A percentile compares a stretch with the other conserved stretches of the same genome.
Evolutionary conservation across 2,329 filamentous ascomycete genomes (phyloP).

Genomic region (Fonsecaea monophora): DNA sequence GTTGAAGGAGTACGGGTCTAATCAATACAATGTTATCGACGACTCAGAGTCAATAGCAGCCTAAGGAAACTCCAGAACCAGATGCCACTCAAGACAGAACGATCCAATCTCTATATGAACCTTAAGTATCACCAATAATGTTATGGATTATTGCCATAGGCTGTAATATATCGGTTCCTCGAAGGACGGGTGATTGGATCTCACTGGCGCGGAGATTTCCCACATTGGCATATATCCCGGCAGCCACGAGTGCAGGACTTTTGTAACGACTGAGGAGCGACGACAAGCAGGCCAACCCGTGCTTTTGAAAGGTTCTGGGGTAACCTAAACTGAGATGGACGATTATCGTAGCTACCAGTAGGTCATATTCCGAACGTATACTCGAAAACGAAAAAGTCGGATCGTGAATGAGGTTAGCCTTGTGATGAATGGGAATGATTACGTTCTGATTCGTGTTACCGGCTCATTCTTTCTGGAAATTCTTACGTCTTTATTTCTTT

Average conservation of each 20-base stretch:
- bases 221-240: neutral
- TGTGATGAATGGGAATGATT: constrained; percentile 55
- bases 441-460: constrained; percentile 46
- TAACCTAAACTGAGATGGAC: neutral
- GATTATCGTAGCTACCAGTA: constrained; percentile 65
- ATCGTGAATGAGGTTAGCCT: constrained; percentile 75
- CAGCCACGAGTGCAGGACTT: neutral
- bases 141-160: no score
- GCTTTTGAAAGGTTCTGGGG: neutral
- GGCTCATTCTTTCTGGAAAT: constrained; percentile 58
- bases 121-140: neutral
- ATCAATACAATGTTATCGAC: constrained; percentile 51
- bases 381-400: constrained; percentile 77
- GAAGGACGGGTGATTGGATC: neutral
- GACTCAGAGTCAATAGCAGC: constrained; percentile 62
- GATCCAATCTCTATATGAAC: neutral
- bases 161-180: neutral
- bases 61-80: constrained; percentile 48
- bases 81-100: neutral
- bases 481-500: no score
- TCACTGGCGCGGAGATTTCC: constrained; percentile 1
- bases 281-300: neutral
- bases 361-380: constrained; percentile 77
- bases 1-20: no score
- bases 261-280: neutral